A percentile compares a stretch with the other conserved stretches of the same genome.
Conservation (phyloP, 495 filamentous ascomycete genomes). For the Aspergillus biplanus region DNA sequence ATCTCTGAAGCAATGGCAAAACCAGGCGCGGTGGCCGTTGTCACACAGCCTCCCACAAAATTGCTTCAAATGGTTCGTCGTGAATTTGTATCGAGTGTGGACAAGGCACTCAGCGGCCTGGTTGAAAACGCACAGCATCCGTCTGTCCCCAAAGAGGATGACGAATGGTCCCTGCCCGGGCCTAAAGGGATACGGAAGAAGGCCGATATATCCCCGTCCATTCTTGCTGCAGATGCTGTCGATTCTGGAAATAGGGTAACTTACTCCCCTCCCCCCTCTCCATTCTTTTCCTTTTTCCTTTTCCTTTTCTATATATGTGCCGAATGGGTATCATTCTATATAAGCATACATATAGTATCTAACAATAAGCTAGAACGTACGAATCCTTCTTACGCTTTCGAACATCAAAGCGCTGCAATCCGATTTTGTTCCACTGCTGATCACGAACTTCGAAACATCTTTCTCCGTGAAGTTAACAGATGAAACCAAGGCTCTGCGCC, state of each 20-base stretch:
- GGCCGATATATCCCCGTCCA: constrained; percentile 36
- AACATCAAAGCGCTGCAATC: constrained; percentile 81
- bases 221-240: constrained; percentile 56
- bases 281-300: no score
- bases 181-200: constrained; percentile 33
- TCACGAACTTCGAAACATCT: constrained; percentile 82
- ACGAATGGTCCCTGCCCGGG: constrained; percentile 49
- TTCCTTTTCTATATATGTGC: no score
- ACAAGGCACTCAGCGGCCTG: constrained; percentile 90
- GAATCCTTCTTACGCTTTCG: constrained; percentile 88
- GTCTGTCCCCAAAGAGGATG: constrained; percentile 61
- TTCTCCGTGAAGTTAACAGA: constrained; percentile 92
- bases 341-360: constrained; percentile 11
- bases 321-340: not conserved
- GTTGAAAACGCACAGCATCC: constrained; percentile 90
- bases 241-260: constrained; percentile 73
- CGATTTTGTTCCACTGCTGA: constrained; percentile 78
- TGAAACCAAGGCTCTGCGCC: constrained; percentile 84
- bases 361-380: constrained; percentile 68
- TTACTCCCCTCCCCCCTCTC: constrained; percentile 11
- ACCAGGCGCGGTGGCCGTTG: constrained; percentile 68
- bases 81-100: constrained; percentile 88
- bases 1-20: constrained; percentile 79
- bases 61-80: constrained; percentile 81
- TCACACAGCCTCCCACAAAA: constrained; percentile 81